phyloP scores from a whole-genome alignment of 2,329 filamentous ascomycete genomes.

The Colletotrichum sp. region DNA sequence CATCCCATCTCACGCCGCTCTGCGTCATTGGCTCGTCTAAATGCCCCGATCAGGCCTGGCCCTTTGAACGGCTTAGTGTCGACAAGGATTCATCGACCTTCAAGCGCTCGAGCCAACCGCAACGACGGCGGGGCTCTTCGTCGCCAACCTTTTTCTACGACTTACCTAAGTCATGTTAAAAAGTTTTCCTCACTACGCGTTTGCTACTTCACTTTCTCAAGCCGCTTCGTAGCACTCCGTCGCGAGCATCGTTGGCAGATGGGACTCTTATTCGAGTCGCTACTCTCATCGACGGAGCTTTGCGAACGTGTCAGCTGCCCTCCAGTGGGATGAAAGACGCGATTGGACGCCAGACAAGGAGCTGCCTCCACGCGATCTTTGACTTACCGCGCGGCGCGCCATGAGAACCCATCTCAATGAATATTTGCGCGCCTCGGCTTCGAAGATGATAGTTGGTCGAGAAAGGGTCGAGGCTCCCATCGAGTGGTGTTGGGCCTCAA shows the following conservation, averaged over 20 bases:
- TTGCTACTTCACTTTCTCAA: background rate
- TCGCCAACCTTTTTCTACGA: slow-evolving; percentile 2
- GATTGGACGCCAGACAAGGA: background rate
- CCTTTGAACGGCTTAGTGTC: background rate
- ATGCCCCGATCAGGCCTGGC: background rate
- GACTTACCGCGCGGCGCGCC: background rate
- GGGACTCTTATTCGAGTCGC: background rate
- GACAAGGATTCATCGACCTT: background rate
- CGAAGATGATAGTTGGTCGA: background rate
- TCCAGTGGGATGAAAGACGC: background rate
- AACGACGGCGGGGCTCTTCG: background rate
- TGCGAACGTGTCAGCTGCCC: too few relatives aligned
- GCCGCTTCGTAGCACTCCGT: background rate
- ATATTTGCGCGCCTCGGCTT: background rate
- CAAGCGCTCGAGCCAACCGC: background rate
- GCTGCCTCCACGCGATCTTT: background rate
- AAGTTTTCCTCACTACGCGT: background rate
- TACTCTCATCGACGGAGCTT: background rate
- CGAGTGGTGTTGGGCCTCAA: background rate
- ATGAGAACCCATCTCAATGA: background rate
- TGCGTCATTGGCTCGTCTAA: slow-evolving; percentile 16
- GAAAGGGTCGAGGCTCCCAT: background rate
- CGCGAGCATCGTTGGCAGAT: background rate
- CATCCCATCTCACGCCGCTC: background rate
- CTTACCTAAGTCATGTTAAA: background rate